Evolutionary conservation across 495 filamentous ascomycete genomes (phyloP).

Genomic region (Penicillium alfredii): DNA sequence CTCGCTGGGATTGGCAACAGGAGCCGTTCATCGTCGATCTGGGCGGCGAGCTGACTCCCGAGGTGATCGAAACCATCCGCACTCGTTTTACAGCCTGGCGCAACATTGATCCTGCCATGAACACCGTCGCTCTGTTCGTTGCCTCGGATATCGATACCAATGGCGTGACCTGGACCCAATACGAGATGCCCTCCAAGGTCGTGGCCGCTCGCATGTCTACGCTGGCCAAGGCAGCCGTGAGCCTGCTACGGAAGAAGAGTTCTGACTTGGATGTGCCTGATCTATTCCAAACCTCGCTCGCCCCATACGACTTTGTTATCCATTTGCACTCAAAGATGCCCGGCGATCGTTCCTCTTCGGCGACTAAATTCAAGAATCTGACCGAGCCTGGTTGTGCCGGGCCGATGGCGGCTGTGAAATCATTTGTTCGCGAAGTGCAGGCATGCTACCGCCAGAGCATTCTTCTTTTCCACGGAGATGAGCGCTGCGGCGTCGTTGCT

Average conservation of each 20-base stretch:
- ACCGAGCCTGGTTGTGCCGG: slow-evolving; percentile 11
- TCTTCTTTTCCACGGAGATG: slow-evolving; percentile 66
- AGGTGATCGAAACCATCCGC: slow-evolving; percentile 50
- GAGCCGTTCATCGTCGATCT: slow-evolving; percentile 78
- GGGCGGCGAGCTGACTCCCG: slow-evolving; percentile 46
- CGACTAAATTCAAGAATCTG: slow-evolving; percentile 69
- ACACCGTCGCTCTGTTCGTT: slow-evolving; percentile 71
- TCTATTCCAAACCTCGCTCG: slow-evolving; percentile 62
- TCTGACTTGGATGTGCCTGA: slow-evolving; percentile 49
- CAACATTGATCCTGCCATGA: slow-evolving; percentile 82
- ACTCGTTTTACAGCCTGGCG: slow-evolving; percentile 70
- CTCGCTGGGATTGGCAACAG: slow-evolving; percentile 85
- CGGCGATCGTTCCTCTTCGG: slow-evolving; percentile 16
- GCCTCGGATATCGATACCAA: slow-evolving; percentile 71
- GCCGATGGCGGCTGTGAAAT: slow-evolving; percentile 37
- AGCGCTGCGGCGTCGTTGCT: slow-evolving; percentile 54
- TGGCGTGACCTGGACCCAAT: slow-evolving; percentile 75
- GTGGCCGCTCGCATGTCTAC: slow-evolving; percentile 77
- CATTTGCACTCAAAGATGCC: slow-evolving; percentile 52
- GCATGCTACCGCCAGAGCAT: slow-evolving; percentile 55
- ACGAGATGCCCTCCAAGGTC: slow-evolving; percentile 64
- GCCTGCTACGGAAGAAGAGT: slow-evolving; percentile 51
- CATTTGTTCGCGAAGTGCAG: slow-evolving; percentile 56
- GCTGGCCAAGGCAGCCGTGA: slow-evolving; percentile 67
- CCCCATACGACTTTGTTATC: slow-evolving; percentile 81